These are phyloP conservation scores for Penicillium bovifimosum DNA, from an alignment of 495 filamentous ascomycete genomes.

Conservation along the genomic window DNA sequence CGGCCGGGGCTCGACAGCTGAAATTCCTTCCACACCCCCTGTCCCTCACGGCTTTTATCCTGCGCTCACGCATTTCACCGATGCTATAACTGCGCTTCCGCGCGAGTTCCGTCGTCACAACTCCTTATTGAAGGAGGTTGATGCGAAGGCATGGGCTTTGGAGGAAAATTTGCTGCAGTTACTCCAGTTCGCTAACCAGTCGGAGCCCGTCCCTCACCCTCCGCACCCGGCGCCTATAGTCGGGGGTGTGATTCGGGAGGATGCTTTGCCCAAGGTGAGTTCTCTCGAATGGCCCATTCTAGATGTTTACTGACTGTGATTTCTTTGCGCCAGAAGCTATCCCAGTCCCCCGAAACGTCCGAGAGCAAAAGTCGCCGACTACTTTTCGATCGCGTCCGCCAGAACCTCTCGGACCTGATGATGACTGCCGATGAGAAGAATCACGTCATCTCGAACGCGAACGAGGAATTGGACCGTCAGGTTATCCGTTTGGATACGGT, in stretches of 20 bases:
- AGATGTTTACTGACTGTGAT: constrained; percentile 7
- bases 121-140: constrained; percentile 90
- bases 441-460: constrained; percentile 84
- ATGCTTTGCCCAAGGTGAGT: constrained; percentile 34
- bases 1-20: constrained; percentile 31
- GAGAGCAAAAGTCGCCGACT: constrained; percentile 51
- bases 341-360: constrained; percentile 29
- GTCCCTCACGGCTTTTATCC: constrained; percentile 70
- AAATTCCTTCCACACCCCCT: constrained; percentile 29
- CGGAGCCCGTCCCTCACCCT: constrained; percentile 40
- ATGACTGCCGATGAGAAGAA: constrained; percentile 92
- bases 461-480: constrained; percentile 82
- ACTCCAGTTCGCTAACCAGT: constrained; percentile 59
- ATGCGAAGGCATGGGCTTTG: constrained; percentile 70
- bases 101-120: constrained; percentile 93
- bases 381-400: constrained; percentile 58
- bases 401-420: constrained; percentile 68
- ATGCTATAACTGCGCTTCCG: constrained; percentile 86
- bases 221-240: constrained; percentile 37
- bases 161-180: constrained; percentile 61
- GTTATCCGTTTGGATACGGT: constrained; percentile 75
- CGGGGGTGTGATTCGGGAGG: constrained; percentile 35
- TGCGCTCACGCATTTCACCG: constrained; percentile 89
- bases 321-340: constrained; percentile 21
- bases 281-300: neutral